A percentile compares a stretch with the other conserved stretches of the same genome.
These are phyloP conservation scores for Stereocaulon alpinum DNA, from an alignment of 495 filamentous ascomycete genomes.

Conservation along the genomic window DNA sequence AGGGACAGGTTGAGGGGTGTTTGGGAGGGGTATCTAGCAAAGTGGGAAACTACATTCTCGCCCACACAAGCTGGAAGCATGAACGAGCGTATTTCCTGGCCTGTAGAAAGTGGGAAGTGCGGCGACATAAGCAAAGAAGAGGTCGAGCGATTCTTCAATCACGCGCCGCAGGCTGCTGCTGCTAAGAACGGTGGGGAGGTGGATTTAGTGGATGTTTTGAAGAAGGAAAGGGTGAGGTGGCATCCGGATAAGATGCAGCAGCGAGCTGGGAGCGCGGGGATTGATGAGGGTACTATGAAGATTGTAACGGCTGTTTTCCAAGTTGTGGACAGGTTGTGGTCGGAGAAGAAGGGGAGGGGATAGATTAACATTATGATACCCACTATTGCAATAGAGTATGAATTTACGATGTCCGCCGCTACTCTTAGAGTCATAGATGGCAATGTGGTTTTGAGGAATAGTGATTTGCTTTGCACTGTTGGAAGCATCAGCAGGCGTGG, in stretches of 20 bases:
- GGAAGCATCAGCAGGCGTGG: too few relatives aligned
- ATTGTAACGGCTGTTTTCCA: conserved; percentile 87
- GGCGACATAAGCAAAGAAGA: conserved; percentile 51
- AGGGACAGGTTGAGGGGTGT: conserved; percentile 39
- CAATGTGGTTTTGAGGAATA: too few relatives aligned
- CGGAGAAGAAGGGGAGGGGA: conserved; percentile 32
- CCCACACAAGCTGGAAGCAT: conserved; percentile 38
- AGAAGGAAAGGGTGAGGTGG: conserved; percentile 83
- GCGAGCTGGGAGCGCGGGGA: conserved; percentile 54
- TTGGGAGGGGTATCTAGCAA: conserved; percentile 53
- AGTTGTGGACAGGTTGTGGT: conserved; percentile 76
- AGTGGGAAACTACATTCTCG: not conserved
- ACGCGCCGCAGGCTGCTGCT: conserved; percentile 25
- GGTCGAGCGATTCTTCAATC: conserved; percentile 52
- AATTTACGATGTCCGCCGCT: too few relatives aligned
- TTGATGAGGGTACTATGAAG: conserved; percentile 59
- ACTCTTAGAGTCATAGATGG: too few relatives aligned
- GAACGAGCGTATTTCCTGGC: conserved; percentile 59
- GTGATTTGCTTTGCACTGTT: too few relatives aligned
- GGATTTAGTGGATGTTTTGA: conserved; percentile 52
- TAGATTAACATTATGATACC: conserved; percentile 9
- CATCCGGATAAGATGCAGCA: conserved; percentile 99
- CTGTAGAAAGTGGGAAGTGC: conserved; percentile 52
- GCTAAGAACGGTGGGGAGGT: conserved; percentile 24
- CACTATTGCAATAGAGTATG: not conserved